Conservation (phyloP, 257 asterid genomes). For the Misopates orontium region DNA sequence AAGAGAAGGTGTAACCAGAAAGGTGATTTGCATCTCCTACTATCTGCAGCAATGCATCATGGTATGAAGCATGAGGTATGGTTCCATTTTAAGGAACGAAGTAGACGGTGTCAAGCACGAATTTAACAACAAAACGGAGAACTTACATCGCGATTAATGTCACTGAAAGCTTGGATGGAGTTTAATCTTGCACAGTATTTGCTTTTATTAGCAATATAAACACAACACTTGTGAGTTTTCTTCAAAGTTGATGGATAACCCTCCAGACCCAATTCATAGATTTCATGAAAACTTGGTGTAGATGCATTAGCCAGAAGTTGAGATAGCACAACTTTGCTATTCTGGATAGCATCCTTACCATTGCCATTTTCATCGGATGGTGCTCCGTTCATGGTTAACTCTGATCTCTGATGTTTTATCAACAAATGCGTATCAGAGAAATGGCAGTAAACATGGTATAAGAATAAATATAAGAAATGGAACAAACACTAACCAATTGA, state of each 20-base stretch:
- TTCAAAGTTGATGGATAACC: conserved; percentile 48
- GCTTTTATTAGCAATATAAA: conserved; percentile 84
- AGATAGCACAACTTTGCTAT: conserved; percentile 61
- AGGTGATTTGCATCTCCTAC: conserved; percentile 89
- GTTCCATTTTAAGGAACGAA: neutral
- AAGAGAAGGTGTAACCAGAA: conserved; percentile 78
- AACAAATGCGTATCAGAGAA: conserved; percentile 35
- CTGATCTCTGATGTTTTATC: conserved; percentile 68
- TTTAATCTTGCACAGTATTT: conserved; percentile 83
- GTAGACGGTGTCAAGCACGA: conserved; percentile 19
- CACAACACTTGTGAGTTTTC: conserved; percentile 88
- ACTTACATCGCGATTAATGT: conserved; percentile 92
- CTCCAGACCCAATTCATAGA: conserved; percentile 57
- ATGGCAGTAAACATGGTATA: conserved; percentile 7
- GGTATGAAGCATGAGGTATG: neutral
- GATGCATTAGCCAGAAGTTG: conserved; percentile 92
- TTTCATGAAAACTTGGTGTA: conserved; percentile 82
- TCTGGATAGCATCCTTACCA: conserved; percentile 54
- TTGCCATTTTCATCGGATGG: conserved; percentile 77
- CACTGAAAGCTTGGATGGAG: conserved; percentile 87
- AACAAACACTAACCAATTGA: conserved; percentile 74
- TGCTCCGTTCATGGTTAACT: conserved; percentile 60
- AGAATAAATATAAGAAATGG: conserved; percentile 17
- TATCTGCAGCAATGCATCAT: conserved; percentile 50
- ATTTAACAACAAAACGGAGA: conserved; percentile 4